A percentile compares a stretch with the other conserved stretches of the same genome.
Conservation (phyloP, 257 asterid genomes). For the Capsicum baccatum region DNA sequence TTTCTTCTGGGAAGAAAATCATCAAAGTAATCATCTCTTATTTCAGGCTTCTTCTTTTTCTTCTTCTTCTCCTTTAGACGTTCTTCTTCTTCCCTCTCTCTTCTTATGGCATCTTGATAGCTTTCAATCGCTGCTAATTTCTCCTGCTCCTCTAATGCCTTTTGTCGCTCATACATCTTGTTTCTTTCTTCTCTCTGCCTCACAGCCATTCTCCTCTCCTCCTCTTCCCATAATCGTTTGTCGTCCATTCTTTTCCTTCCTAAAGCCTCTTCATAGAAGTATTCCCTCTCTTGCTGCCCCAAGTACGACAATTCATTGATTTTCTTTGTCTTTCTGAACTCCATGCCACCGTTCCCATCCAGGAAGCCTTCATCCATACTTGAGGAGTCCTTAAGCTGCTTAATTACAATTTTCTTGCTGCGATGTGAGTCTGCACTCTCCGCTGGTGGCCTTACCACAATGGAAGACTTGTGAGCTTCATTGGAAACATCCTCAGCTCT, state of each 20-base stretch:
- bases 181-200: slow-evolving; percentile 64
- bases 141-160: slow-evolving; percentile 62
- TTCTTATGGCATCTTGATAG: slow-evolving; percentile 72
- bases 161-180: slow-evolving; percentile 55
- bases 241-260: slow-evolving; percentile 68
- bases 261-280: slow-evolving; percentile 58
- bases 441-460: slow-evolving; percentile 77
- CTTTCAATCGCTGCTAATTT: slow-evolving; percentile 67
- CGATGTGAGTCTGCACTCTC: slow-evolving; percentile 79
- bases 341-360: slow-evolving; percentile 83
- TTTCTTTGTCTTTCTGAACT: slow-evolving; percentile 81
- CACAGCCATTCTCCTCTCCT: slow-evolving; percentile 62
- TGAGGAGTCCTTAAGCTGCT: slow-evolving; percentile 72
- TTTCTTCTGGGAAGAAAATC: slow-evolving; percentile 72
- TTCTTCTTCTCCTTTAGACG: slow-evolving; percentile 68
- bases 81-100: slow-evolving; percentile 96
- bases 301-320: slow-evolving; percentile 70
- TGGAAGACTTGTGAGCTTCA: slow-evolving; percentile 70
- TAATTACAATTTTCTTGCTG: slow-evolving; percentile 79
- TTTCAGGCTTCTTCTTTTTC: slow-evolving; percentile 74
- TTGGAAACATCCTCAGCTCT: slow-evolving; percentile 67
- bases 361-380: slow-evolving; percentile 76
- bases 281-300: slow-evolving; percentile 56
- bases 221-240: slow-evolving; percentile 60
- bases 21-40: slow-evolving; percentile 67